phyloP scores from a whole-genome alignment of 371 early-diverging fungal species.

The Dinochytrium kinnereticum region DNA sequence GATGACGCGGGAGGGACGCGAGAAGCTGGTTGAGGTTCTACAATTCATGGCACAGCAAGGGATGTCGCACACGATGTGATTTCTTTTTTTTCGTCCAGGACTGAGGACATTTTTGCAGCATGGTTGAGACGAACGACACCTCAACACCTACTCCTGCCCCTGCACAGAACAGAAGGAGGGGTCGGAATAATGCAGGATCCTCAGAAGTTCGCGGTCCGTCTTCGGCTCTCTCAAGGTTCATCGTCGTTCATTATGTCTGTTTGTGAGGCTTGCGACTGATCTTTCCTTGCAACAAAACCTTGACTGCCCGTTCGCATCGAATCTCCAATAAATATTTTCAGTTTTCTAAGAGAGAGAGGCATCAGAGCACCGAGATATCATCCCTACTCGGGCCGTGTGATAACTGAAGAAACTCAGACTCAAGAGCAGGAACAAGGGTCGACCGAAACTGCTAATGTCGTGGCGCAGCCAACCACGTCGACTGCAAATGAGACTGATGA shows the following conservation, averaged over 20 bases:
- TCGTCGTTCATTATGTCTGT: background rate
- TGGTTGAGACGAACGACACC: background rate
- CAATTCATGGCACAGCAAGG: too few relatives aligned
- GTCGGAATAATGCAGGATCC: background rate
- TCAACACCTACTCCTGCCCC: background rate
- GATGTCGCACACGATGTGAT: too few relatives aligned
- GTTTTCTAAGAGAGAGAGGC: slow-evolving; percentile 74
- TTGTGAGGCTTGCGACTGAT: background rate
- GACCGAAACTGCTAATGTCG: background rate
- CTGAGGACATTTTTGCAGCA: background rate
- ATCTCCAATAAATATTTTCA: slow-evolving; percentile 26
- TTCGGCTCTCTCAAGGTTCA: slow-evolving; percentile 64
- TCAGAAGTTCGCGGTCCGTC: slow-evolving; percentile 65
- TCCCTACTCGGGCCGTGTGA: slow-evolving; percentile 31
- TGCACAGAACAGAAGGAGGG: background rate
- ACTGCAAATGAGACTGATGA: background rate
- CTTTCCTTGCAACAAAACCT: too few relatives aligned
- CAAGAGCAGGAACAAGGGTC: background rate
- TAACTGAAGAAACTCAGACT: background rate
- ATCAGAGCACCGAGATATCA: slow-evolving; percentile 62
- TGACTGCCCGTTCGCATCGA: too few relatives aligned
- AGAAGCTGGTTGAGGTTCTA: background rate
- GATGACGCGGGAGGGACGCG: background rate
- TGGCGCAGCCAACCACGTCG: background rate
- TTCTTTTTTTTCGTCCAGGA: too few relatives aligned